Base-by-base conservation (phyloP, 1,139 yeast genomes). In the Geotrichum siamense region DNA sequence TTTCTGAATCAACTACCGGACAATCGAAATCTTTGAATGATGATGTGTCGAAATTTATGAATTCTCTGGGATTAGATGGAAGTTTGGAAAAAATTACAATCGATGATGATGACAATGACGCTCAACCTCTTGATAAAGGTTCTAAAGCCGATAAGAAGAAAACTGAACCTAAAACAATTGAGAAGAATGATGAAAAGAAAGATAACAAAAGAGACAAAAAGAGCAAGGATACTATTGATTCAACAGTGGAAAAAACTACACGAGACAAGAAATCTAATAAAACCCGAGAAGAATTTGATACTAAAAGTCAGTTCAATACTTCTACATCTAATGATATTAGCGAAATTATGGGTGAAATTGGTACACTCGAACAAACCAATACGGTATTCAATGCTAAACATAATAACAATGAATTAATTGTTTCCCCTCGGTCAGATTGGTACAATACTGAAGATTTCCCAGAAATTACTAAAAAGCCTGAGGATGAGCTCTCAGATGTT, bases 371-470 rank as follows among this genome's bases (percentile, higher is more conserved):
- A 19, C 29, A 31, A 16, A 38, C 38, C 13, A 32, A 38, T 6
- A 19, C 39, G n/a, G 39, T 43, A 10, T 38, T 38, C 42, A 44
- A 39, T 25, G 35, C 47, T 5, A 37, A 29, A 6, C 48, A 44
- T 25, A 28, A 41, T 3, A 38, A 44, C 12, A 75, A 76, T 34
- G 78, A 75, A 51, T 69, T 84, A 39, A 48, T 70, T 1, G 65
- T 86, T 28, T 80, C 82, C 17, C 76, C 81, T 32, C 75, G 82
- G 55, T 68, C 76, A 16, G 87, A 82, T 52, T 86, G 96, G 96
- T 84, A 78, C 61, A 75, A 80, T 50, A 62, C 68, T 12, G 70
- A 75, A 16, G 27, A 20, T 8, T 20, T 22, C 5, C 27, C 25
- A 5, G 32, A 26, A 10, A 58, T 71, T 12, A 71, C 70, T 37